Evolutionary conservation across 768 basidiomycete genomes (phyloP).

Genomic region (Dacryopinax spathularia): DNA sequence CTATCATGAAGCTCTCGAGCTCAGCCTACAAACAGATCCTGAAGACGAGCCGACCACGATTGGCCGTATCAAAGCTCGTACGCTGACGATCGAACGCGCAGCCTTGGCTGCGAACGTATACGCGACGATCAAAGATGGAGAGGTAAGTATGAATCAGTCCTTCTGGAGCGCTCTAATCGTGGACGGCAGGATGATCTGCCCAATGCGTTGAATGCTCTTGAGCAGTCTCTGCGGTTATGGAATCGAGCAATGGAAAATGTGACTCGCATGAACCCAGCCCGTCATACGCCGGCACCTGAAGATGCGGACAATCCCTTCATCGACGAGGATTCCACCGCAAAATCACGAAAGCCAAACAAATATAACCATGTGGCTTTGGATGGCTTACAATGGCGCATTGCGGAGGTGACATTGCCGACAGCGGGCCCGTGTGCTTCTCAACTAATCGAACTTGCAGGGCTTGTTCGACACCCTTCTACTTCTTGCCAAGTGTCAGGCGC

Average conservation of each 20-base stretch:
- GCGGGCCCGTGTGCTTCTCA: neutral
- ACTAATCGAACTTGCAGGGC: slow-evolving; percentile 21
- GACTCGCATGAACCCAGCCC: slow-evolving; percentile 37
- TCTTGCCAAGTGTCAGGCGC: slow-evolving; percentile 48
- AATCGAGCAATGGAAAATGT: slow-evolving; percentile 63
- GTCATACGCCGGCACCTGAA: slow-evolving; percentile 16
- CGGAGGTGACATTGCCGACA: slow-evolving; percentile 27
- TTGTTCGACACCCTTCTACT: slow-evolving; percentile 52
- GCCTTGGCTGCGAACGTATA: slow-evolving; percentile 60
- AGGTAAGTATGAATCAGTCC: slow-evolving; percentile 30
- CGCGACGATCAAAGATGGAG: slow-evolving; percentile 50
- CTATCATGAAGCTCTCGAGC: slow-evolving; percentile 13
- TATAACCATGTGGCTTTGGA: slow-evolving; percentile 31
- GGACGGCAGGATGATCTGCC: slow-evolving; percentile 48
- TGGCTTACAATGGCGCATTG: slow-evolving; percentile 60
- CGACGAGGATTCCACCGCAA: slow-evolving; percentile 12
- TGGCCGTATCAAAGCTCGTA: slow-evolving; percentile 46
- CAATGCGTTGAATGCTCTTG: slow-evolving; percentile 39
- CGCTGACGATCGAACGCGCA: slow-evolving; percentile 46
- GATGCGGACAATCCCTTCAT: slow-evolving; percentile 15
- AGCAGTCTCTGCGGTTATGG: slow-evolving; percentile 65
- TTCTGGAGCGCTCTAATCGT: slow-evolving; percentile 3
- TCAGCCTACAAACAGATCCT: slow-evolving; percentile 30
- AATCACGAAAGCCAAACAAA: slow-evolving; percentile 17
- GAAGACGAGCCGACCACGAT: slow-evolving; percentile 35